Evolutionary conservation across 1,139 yeast genomes (phyloP), one percentile per base, ranked within the genome.

Genomic region (Chernovozyma sophiae-reginae): DNA sequence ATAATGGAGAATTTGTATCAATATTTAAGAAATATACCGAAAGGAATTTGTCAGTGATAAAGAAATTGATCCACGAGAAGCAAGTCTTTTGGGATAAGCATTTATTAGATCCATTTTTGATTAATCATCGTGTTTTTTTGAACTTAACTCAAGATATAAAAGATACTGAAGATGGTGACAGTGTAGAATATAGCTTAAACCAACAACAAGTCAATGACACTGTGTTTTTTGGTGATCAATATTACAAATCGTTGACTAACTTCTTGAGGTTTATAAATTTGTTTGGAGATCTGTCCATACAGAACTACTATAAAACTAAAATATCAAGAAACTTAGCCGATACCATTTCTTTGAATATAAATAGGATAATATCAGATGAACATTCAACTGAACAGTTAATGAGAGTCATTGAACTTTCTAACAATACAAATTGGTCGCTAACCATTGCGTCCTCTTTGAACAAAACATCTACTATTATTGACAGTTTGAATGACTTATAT

Each of bases 221-320:
- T 4, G 18, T 6, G 7, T 28, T 28, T 15, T 33, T 33, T 15
- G 32, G 25, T 28, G 17, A 16, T 14, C 19, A 7, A 26, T 51
- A 49, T 31, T 51, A 57, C 35, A 36, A 43, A 18, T 63, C 71
- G 0, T 36, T 62, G 10, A 40, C 46, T 4, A 51, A 48, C 30
- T 63, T 67, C 36, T 54, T 66, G 16, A 43, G 41, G 13, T 67
- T 65, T 38, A 52, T 67, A 16, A 62, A 65, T 40, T 35, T 53
- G 11, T 38, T 64, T 18, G 47, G 52, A 20, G 41, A 56, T 26
- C 48, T 44, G 4, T 40, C 52, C 1, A 44, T 65, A 30, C 62
- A 57, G 29, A 53, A 56, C 29, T 59, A 43, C 37, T 56, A 54
- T 37, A 55, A 53, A 40, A 52, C 65, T 7, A 62, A 58, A 41